Conservation (phyloP, 2,329 filamentous ascomycete species). For the Coniella vitis region DNA sequence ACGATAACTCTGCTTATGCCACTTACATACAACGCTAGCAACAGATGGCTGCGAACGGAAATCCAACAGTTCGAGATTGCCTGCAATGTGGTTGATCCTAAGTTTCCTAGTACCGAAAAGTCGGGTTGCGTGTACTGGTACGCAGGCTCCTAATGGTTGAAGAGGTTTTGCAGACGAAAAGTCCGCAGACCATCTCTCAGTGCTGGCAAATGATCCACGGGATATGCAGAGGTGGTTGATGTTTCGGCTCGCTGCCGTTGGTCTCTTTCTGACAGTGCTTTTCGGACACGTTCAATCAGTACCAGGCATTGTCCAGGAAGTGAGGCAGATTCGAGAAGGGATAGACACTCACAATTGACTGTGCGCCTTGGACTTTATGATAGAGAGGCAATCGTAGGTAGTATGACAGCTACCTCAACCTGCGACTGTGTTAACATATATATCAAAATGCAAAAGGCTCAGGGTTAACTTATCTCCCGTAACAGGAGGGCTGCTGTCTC, state of each 20-base stretch:
- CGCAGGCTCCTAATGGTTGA: neutral
- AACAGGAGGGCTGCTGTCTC: conserved; percentile 39
- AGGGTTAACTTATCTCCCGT: conserved; percentile 42
- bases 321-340: neutral
- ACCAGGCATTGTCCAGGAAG: neutral
- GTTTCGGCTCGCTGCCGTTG: neutral
- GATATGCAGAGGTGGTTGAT: neutral
- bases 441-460: conserved; percentile 1
- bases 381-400: neutral
- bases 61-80: neutral
- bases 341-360: neutral
- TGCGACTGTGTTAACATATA: conserved; percentile 21
- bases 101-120: neutral
- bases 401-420: neutral
- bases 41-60: neutral
- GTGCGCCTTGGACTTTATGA: neutral
- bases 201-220: neutral
- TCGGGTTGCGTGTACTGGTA: neutral
- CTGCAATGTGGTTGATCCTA: neutral
- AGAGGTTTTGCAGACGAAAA: neutral
- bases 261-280: neutral
- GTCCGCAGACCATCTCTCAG: neutral
- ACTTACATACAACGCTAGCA: neutral
- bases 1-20: neutral
- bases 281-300: neutral